Evolutionary conservation across 2,329 filamentous ascomycete species (phyloP).

Genomic region (Colletotrichum echinochloae): DNA sequence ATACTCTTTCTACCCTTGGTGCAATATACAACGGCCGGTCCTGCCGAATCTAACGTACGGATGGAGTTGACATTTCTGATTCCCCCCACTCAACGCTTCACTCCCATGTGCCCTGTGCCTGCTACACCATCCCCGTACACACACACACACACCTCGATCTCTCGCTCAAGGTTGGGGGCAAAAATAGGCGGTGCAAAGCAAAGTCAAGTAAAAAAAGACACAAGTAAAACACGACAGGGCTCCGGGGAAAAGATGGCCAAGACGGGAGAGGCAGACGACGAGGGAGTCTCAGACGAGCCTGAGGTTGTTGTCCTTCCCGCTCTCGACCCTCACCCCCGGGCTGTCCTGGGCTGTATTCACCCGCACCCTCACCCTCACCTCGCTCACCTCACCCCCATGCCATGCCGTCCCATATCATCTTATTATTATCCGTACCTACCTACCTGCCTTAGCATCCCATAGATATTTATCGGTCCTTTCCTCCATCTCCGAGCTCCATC

Average conservation of each 20-base stretch:
- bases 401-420: constrained; percentile 21
- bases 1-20: constrained; percentile 8
- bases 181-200: not conserved
- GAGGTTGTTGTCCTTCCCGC: constrained; percentile 1
- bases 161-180: not conserved
- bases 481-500: constrained; percentile 36
- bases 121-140: not conserved
- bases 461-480: constrained; percentile 41
- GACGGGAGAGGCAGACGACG: constrained; percentile 1
- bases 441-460: constrained; percentile 11
- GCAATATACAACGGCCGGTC: not conserved
- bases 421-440: constrained; percentile 11
- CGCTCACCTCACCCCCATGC: constrained; percentile 18
- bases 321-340: constrained; percentile 9
- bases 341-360: not conserved
- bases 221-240: constrained; percentile 2
- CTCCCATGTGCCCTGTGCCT: not conserved
- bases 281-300: constrained; percentile 14
- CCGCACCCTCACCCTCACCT: constrained; percentile 20
- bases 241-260: not conserved
- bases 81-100: constrained; percentile 3
- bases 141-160: not conserved
- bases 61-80: not conserved
- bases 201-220: not conserved
- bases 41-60: constrained; percentile 10